Conservation (phyloP, 2,329 filamentous ascomycete species). For the Beauveria sp. region DNA sequence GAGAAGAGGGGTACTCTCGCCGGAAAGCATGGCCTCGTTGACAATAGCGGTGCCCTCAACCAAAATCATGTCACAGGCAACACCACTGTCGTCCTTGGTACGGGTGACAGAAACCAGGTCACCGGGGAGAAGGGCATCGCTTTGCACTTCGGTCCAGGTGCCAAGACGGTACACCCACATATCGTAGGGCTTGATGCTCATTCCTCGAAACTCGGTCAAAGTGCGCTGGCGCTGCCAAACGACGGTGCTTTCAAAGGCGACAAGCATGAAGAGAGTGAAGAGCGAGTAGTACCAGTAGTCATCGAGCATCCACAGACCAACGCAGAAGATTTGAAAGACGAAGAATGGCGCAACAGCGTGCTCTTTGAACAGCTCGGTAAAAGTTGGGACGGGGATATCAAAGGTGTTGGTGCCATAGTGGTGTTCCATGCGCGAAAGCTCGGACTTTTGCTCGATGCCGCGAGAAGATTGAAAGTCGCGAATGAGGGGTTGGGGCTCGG, state of each 20-base stretch:
- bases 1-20: slow-evolving; percentile 91
- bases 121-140: slow-evolving; percentile 86
- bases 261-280: slow-evolving; percentile 97
- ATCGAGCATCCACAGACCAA: slow-evolving; percentile 96
- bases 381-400: slow-evolving; percentile 94
- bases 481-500: slow-evolving; percentile 73
- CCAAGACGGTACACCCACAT: slow-evolving; percentile 83
- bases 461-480: slow-evolving; percentile 70
- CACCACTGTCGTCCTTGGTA: slow-evolving; percentile 93
- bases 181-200: slow-evolving; percentile 98
- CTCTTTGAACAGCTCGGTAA: slow-evolving; percentile 93
- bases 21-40: slow-evolving; percentile 98
- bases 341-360: slow-evolving; percentile 98
- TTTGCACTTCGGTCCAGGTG: slow-evolving; percentile 82
- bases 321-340: slow-evolving; percentile 98
- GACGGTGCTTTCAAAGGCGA: slow-evolving; percentile 94
- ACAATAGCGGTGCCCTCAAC: slow-evolving; percentile 95
- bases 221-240: slow-evolving; percentile 98
- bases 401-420: slow-evolving; percentile 96
- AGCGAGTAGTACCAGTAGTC: slow-evolving; percentile 99
- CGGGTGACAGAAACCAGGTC: slow-evolving; percentile 87
- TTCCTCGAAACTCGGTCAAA: slow-evolving; percentile 90
- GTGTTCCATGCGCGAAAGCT: slow-evolving; percentile 73
- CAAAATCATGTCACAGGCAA: slow-evolving; percentile 93
- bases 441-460: slow-evolving; percentile 66